A percentile compares a stretch with the other conserved stretches of the same genome.
These are phyloP conservation scores for Somion occarium DNA, from an alignment of 1,284 basidiomycete species.

Conservation along the genomic window DNA sequence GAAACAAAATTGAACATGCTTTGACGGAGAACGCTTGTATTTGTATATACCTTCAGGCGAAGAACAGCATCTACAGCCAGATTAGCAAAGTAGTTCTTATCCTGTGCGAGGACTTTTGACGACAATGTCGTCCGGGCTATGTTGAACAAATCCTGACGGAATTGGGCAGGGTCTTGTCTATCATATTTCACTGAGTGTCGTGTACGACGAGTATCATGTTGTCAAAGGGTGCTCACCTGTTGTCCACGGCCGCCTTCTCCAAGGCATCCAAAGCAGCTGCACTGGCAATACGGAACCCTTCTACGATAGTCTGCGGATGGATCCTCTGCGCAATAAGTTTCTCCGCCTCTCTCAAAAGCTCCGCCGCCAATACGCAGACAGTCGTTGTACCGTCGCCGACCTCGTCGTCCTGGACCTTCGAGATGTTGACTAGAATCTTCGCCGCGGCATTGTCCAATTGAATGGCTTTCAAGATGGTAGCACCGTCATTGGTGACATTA, in stretches of 20 bases:
- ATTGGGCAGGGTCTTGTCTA: constrained; percentile 70
- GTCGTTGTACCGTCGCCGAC: constrained; percentile 97
- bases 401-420: constrained; percentile 99
- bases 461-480: constrained; percentile 96
- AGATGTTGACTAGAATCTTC: constrained; percentile 99
- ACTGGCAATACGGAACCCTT: constrained; percentile 94
- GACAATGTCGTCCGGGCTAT: constrained; percentile 96
- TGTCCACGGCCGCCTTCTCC: constrained; percentile 78
- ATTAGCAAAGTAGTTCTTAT: constrained; percentile 99
- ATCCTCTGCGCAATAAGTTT: constrained; percentile 91
- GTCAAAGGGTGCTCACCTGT: constrained; percentile 83
- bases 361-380: constrained; percentile 91
- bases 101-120: constrained; percentile 94
- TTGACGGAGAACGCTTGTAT: background rate
- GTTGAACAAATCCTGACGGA: constrained; percentile 91
- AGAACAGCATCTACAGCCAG: constrained; percentile 97
- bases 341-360: constrained; percentile 93
- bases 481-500: constrained; percentile 98
- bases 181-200: background rate
- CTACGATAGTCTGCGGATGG: constrained; percentile 99
- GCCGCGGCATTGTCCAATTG: constrained; percentile 98
- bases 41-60: constrained; percentile 68
- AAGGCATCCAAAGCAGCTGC: constrained; percentile 82
- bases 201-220: background rate
- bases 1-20: no score